phyloP scores from a whole-genome alignment of 192 early-diverging fungal genomes.

The Coemansia javaensis region DNA sequence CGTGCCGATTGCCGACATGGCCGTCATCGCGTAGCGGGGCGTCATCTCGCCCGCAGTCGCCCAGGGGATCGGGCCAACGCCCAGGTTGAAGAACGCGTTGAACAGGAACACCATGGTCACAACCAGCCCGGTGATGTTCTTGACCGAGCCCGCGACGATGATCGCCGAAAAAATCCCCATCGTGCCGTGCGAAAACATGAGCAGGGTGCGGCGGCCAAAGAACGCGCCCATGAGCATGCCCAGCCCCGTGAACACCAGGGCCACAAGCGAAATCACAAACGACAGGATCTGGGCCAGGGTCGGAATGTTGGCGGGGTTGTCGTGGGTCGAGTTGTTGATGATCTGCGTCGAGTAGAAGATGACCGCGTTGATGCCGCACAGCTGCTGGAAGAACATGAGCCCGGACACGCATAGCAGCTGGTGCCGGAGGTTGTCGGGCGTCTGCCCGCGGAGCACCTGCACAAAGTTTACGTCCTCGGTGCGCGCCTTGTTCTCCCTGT shows the following conservation, averaged over 20 bases:
- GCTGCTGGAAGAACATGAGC: slow-evolving; percentile 74
- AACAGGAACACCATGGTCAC: slow-evolving; percentile 68
- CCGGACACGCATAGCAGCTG: slow-evolving; percentile 62
- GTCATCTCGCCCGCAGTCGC: slow-evolving; percentile 70
- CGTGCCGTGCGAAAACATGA: slow-evolving; percentile 62
- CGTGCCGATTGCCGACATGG: slow-evolving; percentile 67
- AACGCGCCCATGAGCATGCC: slow-evolving; percentile 60
- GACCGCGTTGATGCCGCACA: slow-evolving; percentile 80
- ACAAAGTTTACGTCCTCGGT: slow-evolving; percentile 47
- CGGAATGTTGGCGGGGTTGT: slow-evolving; percentile 45
- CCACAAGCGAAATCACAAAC: slow-evolving; percentile 46
- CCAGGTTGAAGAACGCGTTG: slow-evolving; percentile 74
- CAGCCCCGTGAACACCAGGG: slow-evolving; percentile 40
- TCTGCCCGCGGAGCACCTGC: slow-evolving; percentile 53
- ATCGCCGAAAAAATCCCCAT: slow-evolving; percentile 61
- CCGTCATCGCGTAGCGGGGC: slow-evolving; percentile 68
- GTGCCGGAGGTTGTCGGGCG: slow-evolving; percentile 53
- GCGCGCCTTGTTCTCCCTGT: slow-evolving; percentile 34
- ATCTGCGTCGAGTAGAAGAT: slow-evolving; percentile 87
- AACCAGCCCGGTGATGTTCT: slow-evolving; percentile 53
- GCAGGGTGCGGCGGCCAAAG: slow-evolving; percentile 65
- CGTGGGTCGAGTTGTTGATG: slow-evolving; percentile 54
- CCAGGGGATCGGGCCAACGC: slow-evolving; percentile 80
- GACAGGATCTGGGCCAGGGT: slow-evolving; percentile 50
- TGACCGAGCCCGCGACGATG: slow-evolving; percentile 60